phyloP scores from a whole-genome alignment of 352 stramenopile species.

The Globisporangium cystogenes region DNA sequence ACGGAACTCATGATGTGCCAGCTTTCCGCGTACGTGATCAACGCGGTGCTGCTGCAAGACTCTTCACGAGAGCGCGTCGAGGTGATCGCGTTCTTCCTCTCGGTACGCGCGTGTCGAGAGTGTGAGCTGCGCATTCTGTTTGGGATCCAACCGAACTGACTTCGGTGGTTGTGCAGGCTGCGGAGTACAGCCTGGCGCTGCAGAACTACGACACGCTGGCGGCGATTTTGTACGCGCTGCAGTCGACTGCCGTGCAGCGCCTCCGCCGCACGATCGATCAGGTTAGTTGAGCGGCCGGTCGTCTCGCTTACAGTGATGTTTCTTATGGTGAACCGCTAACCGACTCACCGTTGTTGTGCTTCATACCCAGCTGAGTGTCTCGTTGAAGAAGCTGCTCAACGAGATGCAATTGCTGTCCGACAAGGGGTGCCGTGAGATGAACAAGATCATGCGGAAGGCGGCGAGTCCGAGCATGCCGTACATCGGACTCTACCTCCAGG shows the following conservation, averaged over 20 bases:
- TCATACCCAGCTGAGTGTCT: conserved; percentile 46
- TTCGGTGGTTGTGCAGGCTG: conserved; percentile 28
- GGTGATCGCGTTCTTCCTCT: conserved; percentile 76
- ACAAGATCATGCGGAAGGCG: conserved; percentile 73
- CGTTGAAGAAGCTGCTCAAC: conserved; percentile 70
- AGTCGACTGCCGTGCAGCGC: conserved; percentile 84
- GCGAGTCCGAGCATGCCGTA: conserved; percentile 81
- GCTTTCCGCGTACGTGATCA: conserved; percentile 81
- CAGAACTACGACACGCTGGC: conserved; percentile 83
- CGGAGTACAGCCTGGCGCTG: conserved; percentile 61
- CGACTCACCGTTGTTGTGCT: too few relatives aligned
- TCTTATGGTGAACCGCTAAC: too few relatives aligned
- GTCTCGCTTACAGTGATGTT: neutral
- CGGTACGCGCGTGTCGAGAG: conserved; percentile 21
- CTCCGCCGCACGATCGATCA: conserved; percentile 68
- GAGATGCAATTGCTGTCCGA: conserved; percentile 77
- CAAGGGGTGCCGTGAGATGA: conserved; percentile 83
- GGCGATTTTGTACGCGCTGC: conserved; percentile 78
- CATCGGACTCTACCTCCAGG: conserved; percentile 83
- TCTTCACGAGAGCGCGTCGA: conserved; percentile 53
- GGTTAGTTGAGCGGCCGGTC: conserved; percentile 26
- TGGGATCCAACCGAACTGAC: too few relatives aligned
- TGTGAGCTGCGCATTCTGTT: neutral
- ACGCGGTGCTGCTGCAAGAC: conserved; percentile 70
- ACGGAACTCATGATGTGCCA: conserved; percentile 15